A percentile compares a stretch with the other conserved stretches of the same genome.
Evolutionary conservation across 352 stramenopile genomes (phyloP).

Genomic region (Phytophthora europaea): DNA sequence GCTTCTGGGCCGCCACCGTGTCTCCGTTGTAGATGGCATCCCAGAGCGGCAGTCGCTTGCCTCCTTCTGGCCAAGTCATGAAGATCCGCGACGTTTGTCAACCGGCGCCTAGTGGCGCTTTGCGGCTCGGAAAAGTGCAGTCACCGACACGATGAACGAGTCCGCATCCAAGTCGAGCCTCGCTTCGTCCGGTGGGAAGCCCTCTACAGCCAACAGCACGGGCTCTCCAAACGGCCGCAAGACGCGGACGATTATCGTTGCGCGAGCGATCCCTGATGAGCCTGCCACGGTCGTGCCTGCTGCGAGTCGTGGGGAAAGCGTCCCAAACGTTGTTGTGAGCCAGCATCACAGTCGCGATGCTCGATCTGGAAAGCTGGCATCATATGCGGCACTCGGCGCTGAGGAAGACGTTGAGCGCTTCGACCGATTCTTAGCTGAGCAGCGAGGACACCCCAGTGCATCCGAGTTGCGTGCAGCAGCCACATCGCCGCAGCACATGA

Average conservation of each 20-base stretch:
- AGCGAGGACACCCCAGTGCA: slow-evolving; percentile 37
- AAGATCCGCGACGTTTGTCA: slow-evolving; percentile 34
- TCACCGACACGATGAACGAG: slow-evolving; percentile 42
- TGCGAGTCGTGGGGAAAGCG: slow-evolving; percentile 8
- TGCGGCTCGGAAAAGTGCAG: not conserved
- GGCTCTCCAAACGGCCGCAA: slow-evolving; percentile 24
- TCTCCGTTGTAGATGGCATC: slow-evolving; percentile 70
- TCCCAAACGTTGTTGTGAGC: slow-evolving; percentile 7
- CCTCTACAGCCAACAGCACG: slow-evolving; percentile 47
- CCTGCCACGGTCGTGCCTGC: slow-evolving; percentile 4
- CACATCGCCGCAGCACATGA: slow-evolving; percentile 35
- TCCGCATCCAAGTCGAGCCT: slow-evolving; percentile 56
- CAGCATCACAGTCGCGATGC: slow-evolving; percentile 39
- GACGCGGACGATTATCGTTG: slow-evolving; percentile 70
- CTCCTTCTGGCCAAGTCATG: slow-evolving; percentile 56
- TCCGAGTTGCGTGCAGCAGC: slow-evolving; percentile 38
- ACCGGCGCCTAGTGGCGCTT: slow-evolving; percentile 25
- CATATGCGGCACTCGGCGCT: slow-evolving; percentile 73
- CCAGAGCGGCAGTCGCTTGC: slow-evolving; percentile 59
- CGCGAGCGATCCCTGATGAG: slow-evolving; percentile 44
- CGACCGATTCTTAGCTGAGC: slow-evolving; percentile 63
- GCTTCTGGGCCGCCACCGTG: slow-evolving; percentile 42
- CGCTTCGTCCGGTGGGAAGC: slow-evolving; percentile 35
- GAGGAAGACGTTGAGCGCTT: slow-evolving; percentile 69
- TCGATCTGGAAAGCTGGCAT: slow-evolving; percentile 53